Evolutionary conservation across 129 eudicot species (phyloP), one percentile per base, ranked within the genome.

Genomic region (Chrysanthemum makinoi): DNA sequence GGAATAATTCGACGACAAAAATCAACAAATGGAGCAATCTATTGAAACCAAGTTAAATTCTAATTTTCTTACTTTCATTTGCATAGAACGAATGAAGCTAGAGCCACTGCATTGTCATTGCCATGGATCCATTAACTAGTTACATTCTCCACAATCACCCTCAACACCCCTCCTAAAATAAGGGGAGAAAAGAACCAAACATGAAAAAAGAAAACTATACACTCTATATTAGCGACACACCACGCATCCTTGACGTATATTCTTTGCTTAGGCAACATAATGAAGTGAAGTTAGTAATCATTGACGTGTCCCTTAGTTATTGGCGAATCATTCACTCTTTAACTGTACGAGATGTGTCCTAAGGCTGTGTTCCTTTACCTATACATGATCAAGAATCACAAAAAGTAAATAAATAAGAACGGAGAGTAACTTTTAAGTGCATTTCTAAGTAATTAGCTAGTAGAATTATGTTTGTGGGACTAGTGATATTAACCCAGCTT

Each of bases 321-420:
- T 11, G 82, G 81, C 28, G 53, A 74, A 59, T 81, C 84, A 59
- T 69, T 35, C 80, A 73, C 83, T 80, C 72, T 61, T 81, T 70
- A 83, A 78, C 81, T 95, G 99, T 74, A 90, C 46, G 4, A 90
- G 79, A 78, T 95, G 82, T 61, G 95, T 84, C 83, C 96, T 80
- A 47, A 95, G 94, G 87, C 97, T 90, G 82, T 77, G 59, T 78
- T 95, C 99, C 74, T 86, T 84, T 53, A 83, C 88, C 99, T 95
- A 88, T 56, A 73, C 26, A 65, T 66, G 15, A 76, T 20, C 53
- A 71, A 66, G 63, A 70, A 9, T 39, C 46, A 39, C 0, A 19
- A 12, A 66, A 63, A 19, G 6, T 2, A 16, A 55, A 5, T 58
- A 58, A 51, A 15, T 26, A 55, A 13, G 11, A 61, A 12, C 62